A percentile compares a stretch with the other conserved stretches of the same genome.
phyloP scores from a whole-genome alignment of 2,329 filamentous ascomycete genomes.

The Pseudogymnoascus destructans region DNA sequence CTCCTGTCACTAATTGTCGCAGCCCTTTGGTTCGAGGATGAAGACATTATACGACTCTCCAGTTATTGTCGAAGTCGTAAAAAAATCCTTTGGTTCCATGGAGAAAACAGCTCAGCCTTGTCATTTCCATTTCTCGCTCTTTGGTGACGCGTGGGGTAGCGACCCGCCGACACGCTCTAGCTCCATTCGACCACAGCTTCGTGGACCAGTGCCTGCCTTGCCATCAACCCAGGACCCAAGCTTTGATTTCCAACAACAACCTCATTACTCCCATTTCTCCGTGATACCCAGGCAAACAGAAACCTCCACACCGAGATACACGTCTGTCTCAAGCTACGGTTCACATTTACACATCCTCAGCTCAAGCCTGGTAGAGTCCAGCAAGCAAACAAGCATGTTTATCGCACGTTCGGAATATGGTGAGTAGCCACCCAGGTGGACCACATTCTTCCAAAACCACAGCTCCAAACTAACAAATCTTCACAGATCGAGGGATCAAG shows the following conservation, averaged over 20 bases:
- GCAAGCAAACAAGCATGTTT: slow-evolving; percentile 52
- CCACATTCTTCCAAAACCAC: slow-evolving; percentile 16
- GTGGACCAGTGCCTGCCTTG: slow-evolving; percentile 9
- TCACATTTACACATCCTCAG: neutral
- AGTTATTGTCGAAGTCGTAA: neutral
- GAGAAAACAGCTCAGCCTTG: slow-evolving; percentile 2
- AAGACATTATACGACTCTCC: slow-evolving; percentile 22
- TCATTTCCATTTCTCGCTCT: neutral
- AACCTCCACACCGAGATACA: neutral
- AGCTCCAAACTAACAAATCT: slow-evolving; percentile 28
- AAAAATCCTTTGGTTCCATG: neutral
- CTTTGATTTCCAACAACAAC: slow-evolving; percentile 4
- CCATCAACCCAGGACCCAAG: slow-evolving; percentile 6
- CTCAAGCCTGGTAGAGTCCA: slow-evolving; percentile 5
- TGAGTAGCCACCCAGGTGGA: slow-evolving; percentile 34
- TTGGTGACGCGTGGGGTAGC: slow-evolving; percentile 6
- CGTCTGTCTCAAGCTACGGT: neutral
- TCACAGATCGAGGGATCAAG: slow-evolving; percentile 91
- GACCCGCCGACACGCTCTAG: slow-evolving; percentile 2
- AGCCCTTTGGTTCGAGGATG: slow-evolving; percentile 23
- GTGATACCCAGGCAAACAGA: neutral
- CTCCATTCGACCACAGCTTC: slow-evolving; percentile 11
- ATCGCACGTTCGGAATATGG: slow-evolving; percentile 99
- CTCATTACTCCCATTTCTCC: neutral
- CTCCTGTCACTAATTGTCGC: slow-evolving; percentile 23